These are phyloP conservation scores for Ophiostoma sp. DNA, from an alignment of 2,329 filamentous ascomycete species.

Conservation along the genomic window DNA sequence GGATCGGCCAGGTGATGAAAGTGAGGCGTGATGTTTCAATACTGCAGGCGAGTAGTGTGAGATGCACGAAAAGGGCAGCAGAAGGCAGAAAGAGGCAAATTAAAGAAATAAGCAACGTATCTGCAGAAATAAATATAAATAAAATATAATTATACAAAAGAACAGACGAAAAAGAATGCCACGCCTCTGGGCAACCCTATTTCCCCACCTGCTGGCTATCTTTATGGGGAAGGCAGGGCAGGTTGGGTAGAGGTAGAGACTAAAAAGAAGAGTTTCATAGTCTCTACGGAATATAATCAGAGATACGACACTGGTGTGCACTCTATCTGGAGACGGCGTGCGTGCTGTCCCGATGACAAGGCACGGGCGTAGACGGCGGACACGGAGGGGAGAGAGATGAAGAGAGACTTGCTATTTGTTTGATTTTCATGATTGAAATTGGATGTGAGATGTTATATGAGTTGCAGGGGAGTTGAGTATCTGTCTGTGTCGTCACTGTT, in stretches of 20 bases:
- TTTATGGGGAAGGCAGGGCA: slow-evolving; percentile 2
- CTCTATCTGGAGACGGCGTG: neutral
- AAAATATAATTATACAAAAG: neutral
- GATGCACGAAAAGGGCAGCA: neutral
- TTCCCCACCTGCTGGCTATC: neutral
- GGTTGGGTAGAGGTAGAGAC: neutral
- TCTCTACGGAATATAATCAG: neutral
- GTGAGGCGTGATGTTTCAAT: neutral
- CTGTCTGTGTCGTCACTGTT: neutral
- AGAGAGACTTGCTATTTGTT: neutral
- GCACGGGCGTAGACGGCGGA: neutral
- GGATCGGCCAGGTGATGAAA: neutral
- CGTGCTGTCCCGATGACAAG: neutral
- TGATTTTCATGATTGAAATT: neutral
- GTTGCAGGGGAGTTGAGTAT: neutral
- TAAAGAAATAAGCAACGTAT: neutral
- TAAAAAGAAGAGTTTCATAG: neutral
- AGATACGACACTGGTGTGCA: neutral
- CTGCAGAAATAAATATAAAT: neutral
- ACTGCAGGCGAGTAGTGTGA: neutral
- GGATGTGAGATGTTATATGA: neutral
- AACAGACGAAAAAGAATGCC: neutral
- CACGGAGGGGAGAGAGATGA: neutral
- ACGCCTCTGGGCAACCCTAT: slow-evolving; percentile 4
- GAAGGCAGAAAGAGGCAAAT: neutral